phyloP scores from a whole-genome alignment of 2,329 filamentous ascomycete species.

The Purpureocillium takamizusanense region DNA sequence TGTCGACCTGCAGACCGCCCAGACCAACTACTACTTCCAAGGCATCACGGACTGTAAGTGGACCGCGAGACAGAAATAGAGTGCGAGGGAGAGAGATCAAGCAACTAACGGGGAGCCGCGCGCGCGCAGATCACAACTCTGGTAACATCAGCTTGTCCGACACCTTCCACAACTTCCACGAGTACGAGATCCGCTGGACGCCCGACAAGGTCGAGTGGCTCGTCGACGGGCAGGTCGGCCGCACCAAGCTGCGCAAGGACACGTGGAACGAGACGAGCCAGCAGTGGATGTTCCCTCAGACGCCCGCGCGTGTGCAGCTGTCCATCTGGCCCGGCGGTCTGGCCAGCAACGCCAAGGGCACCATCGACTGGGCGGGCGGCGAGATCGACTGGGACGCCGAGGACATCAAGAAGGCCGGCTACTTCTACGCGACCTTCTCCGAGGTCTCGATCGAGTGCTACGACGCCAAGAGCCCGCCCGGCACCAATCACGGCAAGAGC shows the following conservation, averaged over 20 bases:
- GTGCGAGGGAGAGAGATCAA: not conserved
- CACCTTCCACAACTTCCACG: constrained; percentile 72
- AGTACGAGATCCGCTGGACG: constrained; percentile 89
- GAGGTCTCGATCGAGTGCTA: constrained; percentile 83
- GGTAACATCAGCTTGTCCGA: constrained; percentile 60
- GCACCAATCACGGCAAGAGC: constrained; percentile 57
- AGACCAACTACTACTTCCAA: constrained; percentile 97
- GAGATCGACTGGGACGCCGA: constrained; percentile 70
- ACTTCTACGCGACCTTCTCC: constrained; percentile 77
- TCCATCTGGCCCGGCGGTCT: constrained; percentile 94
- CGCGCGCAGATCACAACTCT: constrained; percentile 61
- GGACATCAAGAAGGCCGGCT: constrained; percentile 75
- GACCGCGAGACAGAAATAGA: not conserved
- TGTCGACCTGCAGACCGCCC: constrained; percentile 63
- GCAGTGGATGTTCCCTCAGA: constrained; percentile 83
- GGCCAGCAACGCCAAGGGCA: constrained; percentile 69
- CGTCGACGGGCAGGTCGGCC: constrained; percentile 70
- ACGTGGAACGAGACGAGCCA: constrained; percentile 82
- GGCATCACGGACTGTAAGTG: constrained; percentile 79
- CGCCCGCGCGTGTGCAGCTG: constrained; percentile 80
- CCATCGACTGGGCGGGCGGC: constrained; percentile 86
- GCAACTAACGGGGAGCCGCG: not conserved
- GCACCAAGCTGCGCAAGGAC: constrained; percentile 63
- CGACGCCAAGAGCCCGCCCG: constrained; percentile 51
- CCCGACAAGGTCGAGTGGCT: constrained; percentile 80